Evolutionary conservation across 495 filamentous ascomycete genomes (phyloP), one percentile per base, ranked within the genome.

Genomic region (Parmelia sp.): DNA sequence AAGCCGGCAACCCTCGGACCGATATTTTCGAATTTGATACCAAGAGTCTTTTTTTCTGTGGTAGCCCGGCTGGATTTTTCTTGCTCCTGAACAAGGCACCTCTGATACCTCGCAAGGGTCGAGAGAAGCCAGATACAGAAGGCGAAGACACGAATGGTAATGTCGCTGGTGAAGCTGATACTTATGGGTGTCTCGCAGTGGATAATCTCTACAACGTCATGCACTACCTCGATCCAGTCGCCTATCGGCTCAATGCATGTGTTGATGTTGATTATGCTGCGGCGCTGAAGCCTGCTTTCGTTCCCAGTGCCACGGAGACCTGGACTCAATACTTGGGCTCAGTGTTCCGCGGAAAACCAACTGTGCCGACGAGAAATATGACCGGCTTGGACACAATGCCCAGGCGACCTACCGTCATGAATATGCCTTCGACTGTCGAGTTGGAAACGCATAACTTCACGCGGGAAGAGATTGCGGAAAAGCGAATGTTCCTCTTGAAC

Each of bases 171-270:
- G 85, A 92, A 55, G 78, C 80, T 19, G 92, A 89, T 57, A 83
- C 77, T 17, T 96, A 91, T 72, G 94, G 94, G 35, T 98, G 93
- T 74, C 76, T 97, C 44, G 90, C 92, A 8, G 90, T 96, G 12
- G 91, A 96, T 70, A 98, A 98, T 72, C 81, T 98, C 55, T 98
- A 97, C 81, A 98, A 98, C 72, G 85, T 98, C 66, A 82, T 97
- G 71, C 81, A 86, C 65, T 82, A 80, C 44, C 83, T 82, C 25
- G 84, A 86, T 65, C 83, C 90, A 55, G 94, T 98, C 47, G 89
- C 91, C 21, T 97, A 97, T 74, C 83, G 90, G 25, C 83, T 98
- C 64, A 97, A 97, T 71, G 91, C 92, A 31, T 86, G 91, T 11
- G 85, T 96, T 40, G 94, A 97, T 74, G 82, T 82, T 15, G 81